phyloP scores from a whole-genome alignment of 2,329 filamentous ascomycete species.

The Fusarium musae region DNA sequence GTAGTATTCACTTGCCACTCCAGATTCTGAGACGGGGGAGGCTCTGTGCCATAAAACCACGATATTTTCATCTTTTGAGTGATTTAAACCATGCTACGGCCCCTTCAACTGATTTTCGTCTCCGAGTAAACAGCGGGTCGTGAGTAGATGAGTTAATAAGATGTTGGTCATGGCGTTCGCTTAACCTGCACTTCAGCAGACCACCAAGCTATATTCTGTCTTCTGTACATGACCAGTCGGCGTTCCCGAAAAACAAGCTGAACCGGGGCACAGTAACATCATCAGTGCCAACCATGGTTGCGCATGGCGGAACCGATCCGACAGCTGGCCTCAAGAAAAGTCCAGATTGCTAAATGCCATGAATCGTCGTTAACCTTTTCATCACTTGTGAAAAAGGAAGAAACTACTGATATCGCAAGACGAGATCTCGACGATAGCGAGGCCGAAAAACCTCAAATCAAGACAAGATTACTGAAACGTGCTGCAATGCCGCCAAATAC shows the following conservation, averaged over 20 bases:
- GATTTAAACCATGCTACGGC: not conserved
- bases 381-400: too few species aligned
- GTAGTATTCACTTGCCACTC: not conserved
- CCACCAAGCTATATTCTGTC: not conserved
- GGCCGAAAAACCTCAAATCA: too few species aligned
- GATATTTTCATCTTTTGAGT: not conserved
- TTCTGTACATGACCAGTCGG: too few species aligned
- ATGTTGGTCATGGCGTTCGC: not conserved
- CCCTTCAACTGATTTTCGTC: not conserved
- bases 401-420: too few species aligned
- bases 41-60: not conserved
- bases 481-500: too few species aligned
- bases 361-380: too few species aligned
- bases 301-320: not conserved
- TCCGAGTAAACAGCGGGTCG: not conserved
- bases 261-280: not conserved
- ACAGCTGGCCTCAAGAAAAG: not conserved
- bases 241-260: too few species aligned
- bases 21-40: not conserved
- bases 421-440: too few species aligned
- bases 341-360: too few species aligned
- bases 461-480: too few species aligned
- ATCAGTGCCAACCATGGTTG: not conserved
- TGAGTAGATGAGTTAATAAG: not conserved
- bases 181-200: not conserved